Evolutionary conservation across 805 yeast species (phyloP).

Genomic region (Grigorovia transvaalensis): DNA sequence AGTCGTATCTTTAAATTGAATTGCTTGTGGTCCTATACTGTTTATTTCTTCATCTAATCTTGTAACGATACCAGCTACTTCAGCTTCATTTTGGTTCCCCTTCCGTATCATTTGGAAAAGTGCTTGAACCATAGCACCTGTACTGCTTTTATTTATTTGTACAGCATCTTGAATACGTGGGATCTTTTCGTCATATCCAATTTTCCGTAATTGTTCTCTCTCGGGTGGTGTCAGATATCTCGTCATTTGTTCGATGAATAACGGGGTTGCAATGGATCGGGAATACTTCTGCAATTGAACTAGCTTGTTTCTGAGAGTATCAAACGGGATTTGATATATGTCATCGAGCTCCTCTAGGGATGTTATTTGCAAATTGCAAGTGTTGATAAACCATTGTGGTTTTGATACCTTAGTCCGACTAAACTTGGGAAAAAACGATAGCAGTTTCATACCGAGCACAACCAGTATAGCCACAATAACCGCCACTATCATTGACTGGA

Average conservation of each 20-base stretch:
- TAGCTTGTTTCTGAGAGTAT: background rate
- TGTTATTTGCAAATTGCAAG: background rate
- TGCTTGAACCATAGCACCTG: background rate
- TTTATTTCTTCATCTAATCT: conserved; percentile 5
- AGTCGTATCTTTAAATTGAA: conserved; percentile 12
- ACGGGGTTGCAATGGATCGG: background rate
- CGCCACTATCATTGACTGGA: background rate
- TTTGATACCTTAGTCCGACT: background rate
- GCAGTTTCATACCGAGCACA: background rate
- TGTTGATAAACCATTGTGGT: background rate
- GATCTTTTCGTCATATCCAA: conserved; percentile 4
- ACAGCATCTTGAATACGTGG: background rate
- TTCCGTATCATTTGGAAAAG: background rate
- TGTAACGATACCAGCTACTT: background rate
- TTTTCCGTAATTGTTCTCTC: conserved; percentile 1
- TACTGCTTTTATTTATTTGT: background rate
- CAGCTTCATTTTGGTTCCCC: background rate
- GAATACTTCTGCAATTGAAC: background rate
- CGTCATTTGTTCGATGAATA: background rate
- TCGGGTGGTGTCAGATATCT: background rate
- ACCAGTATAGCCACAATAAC: background rate
- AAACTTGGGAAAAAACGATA: background rate
- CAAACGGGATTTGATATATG: background rate
- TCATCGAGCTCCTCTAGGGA: background rate
- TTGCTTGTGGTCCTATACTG: background rate